phyloP scores from a whole-genome alignment of 148 eudicot species.

The Dysphania ambrosioides region DNA sequence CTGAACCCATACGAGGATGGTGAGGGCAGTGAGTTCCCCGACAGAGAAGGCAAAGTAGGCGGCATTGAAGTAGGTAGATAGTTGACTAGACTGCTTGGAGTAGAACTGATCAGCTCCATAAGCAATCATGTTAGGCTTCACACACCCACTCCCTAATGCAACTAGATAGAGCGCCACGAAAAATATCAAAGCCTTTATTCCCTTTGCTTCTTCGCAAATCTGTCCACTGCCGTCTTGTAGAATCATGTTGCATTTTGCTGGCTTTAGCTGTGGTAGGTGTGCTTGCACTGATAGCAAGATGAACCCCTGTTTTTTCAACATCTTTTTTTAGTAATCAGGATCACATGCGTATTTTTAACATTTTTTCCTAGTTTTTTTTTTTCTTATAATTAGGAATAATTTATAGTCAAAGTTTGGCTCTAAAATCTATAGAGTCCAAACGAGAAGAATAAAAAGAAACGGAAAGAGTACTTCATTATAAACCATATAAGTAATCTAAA shows the following conservation, averaged over 20 bases:
- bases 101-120: slow-evolving; percentile 94
- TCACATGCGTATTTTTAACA: too few relatives aligned
- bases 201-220: slow-evolving; percentile 64
- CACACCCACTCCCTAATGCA: slow-evolving; percentile 95
- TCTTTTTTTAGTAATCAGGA: too few relatives aligned
- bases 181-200: slow-evolving; percentile 65
- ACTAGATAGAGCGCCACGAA: slow-evolving; percentile 83
- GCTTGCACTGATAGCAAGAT: slow-evolving; percentile 90
- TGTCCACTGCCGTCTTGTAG: slow-evolving; percentile 5
- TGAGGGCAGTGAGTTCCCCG: slow-evolving; percentile 86
- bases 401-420: too few relatives aligned
- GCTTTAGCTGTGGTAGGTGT: slow-evolving; percentile 86
- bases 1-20: slow-evolving; percentile 86
- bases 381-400: too few relatives aligned
- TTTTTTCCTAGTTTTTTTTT: too few relatives aligned
- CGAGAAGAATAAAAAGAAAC: too few relatives aligned
- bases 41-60: slow-evolving; percentile 90
- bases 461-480: too few relatives aligned
- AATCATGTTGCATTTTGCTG: slow-evolving; percentile 75
- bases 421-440: too few relatives aligned
- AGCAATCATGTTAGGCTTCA: slow-evolving; percentile 96
- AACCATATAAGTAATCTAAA: too few relatives aligned
- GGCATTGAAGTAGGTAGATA: slow-evolving; percentile 87
- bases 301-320: slow-evolving; percentile 55
- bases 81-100: slow-evolving; percentile 56